A percentile compares a stretch with the other conserved stretches of the same genome.
Conservation (phyloP, 352 stramenopile genomes). For the Globisporangium acanthophoron region DNA sequence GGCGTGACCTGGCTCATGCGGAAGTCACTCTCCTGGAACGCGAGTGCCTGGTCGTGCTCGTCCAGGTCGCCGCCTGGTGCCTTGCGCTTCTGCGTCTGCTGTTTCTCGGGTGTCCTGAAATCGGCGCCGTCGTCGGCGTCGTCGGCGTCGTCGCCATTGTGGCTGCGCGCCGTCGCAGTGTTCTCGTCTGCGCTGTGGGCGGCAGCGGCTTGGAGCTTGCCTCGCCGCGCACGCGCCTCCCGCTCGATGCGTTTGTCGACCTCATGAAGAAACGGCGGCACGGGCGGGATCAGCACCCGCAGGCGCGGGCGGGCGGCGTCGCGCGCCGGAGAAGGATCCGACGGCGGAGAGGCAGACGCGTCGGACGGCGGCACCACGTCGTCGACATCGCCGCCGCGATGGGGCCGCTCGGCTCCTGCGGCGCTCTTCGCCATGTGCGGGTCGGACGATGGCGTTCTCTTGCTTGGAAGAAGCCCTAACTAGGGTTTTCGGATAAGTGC, state of each 20-base stretch:
- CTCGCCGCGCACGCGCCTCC: neutral
- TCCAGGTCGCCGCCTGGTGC: conserved; percentile 1
- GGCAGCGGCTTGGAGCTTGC: neutral
- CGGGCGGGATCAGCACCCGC: conserved; percentile 15
- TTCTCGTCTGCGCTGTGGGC: neutral
- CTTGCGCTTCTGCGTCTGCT: conserved; percentile 11
- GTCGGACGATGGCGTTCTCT: neutral
- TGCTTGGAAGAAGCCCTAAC: neutral
- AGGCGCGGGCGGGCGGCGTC: neutral
- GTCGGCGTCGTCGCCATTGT: neutral
- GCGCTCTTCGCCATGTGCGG: neutral
- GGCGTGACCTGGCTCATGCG: conserved; percentile 51
- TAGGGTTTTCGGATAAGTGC: conserved; percentile 2
- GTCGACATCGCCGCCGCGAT: neutral
- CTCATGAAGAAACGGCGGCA: conserved; percentile 16
- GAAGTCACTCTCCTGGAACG: conserved; percentile 20
- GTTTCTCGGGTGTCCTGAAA: conserved; percentile 14
- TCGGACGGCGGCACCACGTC: conserved; percentile 11
- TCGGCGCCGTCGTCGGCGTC: conserved; percentile 4
- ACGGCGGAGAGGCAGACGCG: neutral
- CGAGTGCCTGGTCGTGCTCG: conserved; percentile 16
- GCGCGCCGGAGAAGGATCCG: neutral
- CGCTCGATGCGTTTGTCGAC: conserved; percentile 13
- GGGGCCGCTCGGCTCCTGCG: neutral
- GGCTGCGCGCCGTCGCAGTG: no score